Percentiles rank a stretch among this genome's conserved stretches.
Evolutionary conservation across 2,329 filamentous ascomycete genomes (phyloP).

Genomic region (Curvularia lunata): DNA sequence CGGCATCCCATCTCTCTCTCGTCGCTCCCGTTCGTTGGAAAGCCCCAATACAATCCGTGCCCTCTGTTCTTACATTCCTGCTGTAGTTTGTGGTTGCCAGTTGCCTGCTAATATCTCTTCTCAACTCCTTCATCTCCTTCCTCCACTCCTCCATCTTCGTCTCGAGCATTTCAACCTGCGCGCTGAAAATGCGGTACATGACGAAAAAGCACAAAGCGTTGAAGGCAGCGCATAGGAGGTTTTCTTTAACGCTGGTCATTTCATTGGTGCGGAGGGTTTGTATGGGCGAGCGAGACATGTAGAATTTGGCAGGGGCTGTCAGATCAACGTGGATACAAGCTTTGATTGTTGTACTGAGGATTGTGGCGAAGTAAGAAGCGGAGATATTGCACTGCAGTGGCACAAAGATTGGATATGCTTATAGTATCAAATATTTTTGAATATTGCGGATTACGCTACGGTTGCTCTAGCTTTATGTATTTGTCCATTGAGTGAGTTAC

Average conservation of each 20-base stretch:
- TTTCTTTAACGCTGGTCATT: neutral
- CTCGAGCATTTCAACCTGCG: neutral
- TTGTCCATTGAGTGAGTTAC: neutral
- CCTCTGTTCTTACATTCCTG: neutral
- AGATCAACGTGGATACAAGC: neutral
- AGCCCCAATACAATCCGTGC: neutral
- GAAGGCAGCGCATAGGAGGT: neutral
- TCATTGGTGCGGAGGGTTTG: neutral
- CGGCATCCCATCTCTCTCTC: neutral
- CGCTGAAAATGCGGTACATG: constrained; percentile 5
- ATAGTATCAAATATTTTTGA: neutral
- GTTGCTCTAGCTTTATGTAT: neutral
- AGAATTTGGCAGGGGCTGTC: neutral
- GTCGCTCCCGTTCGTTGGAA: neutral
- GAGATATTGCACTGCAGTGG: no score
- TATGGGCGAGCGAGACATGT: neutral
- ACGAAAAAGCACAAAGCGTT: constrained; percentile 4
- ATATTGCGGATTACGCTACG: neutral
- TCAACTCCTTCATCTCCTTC: neutral
- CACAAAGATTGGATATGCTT: neutral
- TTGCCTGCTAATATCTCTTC: neutral
- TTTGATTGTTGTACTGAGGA: neutral
- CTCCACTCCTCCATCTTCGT: neutral
- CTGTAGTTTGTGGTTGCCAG: neutral
- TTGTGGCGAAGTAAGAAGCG: neutral